Base-by-base conservation (phyloP, 208 protist genomes). In the Ichthyophonus hoferi region DNA sequence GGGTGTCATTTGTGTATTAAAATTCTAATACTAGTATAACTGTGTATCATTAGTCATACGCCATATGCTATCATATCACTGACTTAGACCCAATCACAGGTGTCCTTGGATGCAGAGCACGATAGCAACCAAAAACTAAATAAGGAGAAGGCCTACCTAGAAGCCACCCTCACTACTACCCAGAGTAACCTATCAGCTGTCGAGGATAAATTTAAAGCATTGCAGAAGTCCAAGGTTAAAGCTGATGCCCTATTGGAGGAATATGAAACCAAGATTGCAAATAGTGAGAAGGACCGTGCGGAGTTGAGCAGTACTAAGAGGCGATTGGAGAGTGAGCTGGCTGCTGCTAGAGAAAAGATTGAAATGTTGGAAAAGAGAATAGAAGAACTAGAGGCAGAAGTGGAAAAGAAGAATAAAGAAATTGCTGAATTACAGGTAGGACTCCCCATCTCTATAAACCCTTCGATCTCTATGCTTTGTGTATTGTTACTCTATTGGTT, bases 231-330 rank as follows among this genome's bases (percentile, higher is more conserved):
- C 7, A 58, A 40, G 35, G 24, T 12, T 12, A 83, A 79, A 17
- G 14, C 31, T 12, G 84, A 77, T 42, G 43, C 24, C n/a, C 35
- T 35, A 1, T 17, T 88, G 2, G 33, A 34, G 0, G 86, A 88
- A 39, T 37, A 34, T 0, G 77, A 83, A 39, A 40, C 42, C 0
- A 37, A 78, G 42, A n/a, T 88, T 7, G 31, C 24, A 7, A 35
- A 35, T 38, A 17, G 35, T 14, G 77, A 88, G 38, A 40, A 17
- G 24, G 87, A 76, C 14, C 77, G 79, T 24, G 1, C 24, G 1
- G 82, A 87, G 37, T 1, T 87, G 34, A 42, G 87, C 24, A 88
- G n/a, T 35, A 39, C 50, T 35, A 91, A 89, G 78, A 40, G 84
- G 41, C 42, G 40, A 1, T 37, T 86, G 0, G 31, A 24, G 7